Evolutionary conservation across 805 yeast species (phyloP), one percentile per base, ranked within the genome.

Genomic region (Candida odintsovae): DNA sequence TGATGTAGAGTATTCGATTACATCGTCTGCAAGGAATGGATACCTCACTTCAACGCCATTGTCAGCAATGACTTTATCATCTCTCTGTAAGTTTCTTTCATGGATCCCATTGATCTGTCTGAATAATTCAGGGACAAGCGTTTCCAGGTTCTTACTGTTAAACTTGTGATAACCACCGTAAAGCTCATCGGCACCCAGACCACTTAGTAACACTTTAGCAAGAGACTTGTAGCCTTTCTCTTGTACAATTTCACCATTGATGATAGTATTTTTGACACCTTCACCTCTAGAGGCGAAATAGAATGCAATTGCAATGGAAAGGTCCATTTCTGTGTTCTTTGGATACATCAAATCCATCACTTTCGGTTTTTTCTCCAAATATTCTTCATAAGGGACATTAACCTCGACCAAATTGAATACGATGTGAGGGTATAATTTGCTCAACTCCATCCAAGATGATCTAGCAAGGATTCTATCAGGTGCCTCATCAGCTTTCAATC

Each of bases 151-250:
- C 36, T 65, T 64, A 29, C 68, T 67, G 15, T 65, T 83, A 55
- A 94, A 95, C 40, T 97, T 74, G 20, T 95, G 86, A 62, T 94
- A 94, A 0, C 99, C 99, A 0, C 96, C 99, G 70, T 86, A 90
- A 18, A 94, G 67, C 64, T 94, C 99, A 67, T 94, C 99, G 0
- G 99, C 99, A 1, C 99, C 99, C 12, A 94, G 71, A 0, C 99
- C 99, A 45, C 96, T 87, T 31, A 94, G 69, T 9, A 94, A 63
- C 0, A 94, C 96, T 53, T 80, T 77, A 9, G 89, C 76, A 9
- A 65, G 61, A 18, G 90, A 76, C 2, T 59, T 51, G 55, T 82
- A 84, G 4, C 15, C 20, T 16, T 6, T 12, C 4, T 41, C 23
- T 16, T 55, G 44, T 4, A n/a, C 38, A 2, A 46, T 43, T 16